Percentiles rank a stretch among this genome's conserved stretches.
phyloP scores from a whole-genome alignment of 2,329 filamentous ascomycete genomes.

The Zopfia rhizophila region DNA sequence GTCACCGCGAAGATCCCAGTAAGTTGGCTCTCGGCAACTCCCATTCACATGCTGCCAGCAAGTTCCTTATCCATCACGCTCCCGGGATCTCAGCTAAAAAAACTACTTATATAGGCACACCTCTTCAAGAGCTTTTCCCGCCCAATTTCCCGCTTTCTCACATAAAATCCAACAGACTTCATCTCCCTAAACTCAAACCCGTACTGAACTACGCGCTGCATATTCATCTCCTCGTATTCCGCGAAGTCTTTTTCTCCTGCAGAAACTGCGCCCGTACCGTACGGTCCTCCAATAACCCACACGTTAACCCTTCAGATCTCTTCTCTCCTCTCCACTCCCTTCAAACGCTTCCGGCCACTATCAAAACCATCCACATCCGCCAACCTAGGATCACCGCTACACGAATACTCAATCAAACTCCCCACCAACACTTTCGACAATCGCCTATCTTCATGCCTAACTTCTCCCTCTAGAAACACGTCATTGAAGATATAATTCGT shows the following conservation, averaged over 20 bases:
- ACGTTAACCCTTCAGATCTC: not conserved
- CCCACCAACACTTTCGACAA: slow-evolving; percentile 8
- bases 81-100: too few species aligned
- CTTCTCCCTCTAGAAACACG: slow-evolving; percentile 17
- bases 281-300: slow-evolving; percentile 11
- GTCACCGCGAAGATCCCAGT: too few species aligned
- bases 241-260: too few species aligned
- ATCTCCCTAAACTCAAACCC: too few species aligned
- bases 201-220: too few species aligned
- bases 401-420: slow-evolving; percentile 18
- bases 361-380: not conserved
- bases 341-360: slow-evolving; percentile 4
- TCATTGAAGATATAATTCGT: slow-evolving; percentile 26
- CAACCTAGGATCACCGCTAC: slow-evolving; percentile 15
- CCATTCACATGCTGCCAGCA: too few species aligned
- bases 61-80: too few species aligned
- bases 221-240: too few species aligned
- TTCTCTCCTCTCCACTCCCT: too few species aligned
- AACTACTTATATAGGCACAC: slow-evolving; percentile 12
- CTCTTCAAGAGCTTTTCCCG: slow-evolving; percentile 8
- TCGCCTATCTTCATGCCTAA: slow-evolving; percentile 8
- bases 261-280: slow-evolving; percentile 6
- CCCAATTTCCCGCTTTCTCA: slow-evolving; percentile 4
- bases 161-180: too few species aligned
- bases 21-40: too few species aligned